A percentile compares a stretch with the other conserved stretches of the same genome.
These are phyloP conservation scores for Circinella minor DNA, from an alignment of 371 early-diverging fungal species.

Conservation along the genomic window DNA sequence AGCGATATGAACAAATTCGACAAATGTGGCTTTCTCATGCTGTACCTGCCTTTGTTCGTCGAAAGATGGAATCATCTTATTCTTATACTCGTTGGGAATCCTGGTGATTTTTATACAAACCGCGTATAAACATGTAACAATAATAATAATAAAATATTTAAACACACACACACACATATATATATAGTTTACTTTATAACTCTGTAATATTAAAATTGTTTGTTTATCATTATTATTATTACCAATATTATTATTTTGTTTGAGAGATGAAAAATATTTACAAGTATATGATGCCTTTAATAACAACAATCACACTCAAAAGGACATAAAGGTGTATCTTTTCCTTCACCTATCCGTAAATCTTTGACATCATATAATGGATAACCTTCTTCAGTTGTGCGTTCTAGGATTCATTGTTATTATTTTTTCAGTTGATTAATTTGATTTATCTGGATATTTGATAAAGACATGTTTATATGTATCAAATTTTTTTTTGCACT, in stretches of 20 bases:
- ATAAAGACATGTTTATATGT: background rate
- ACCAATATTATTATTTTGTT: too few relatives aligned
- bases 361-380: slow-evolving; percentile 57
- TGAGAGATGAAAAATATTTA: background rate
- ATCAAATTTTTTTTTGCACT: background rate
- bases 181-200: too few relatives aligned
- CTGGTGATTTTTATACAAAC: slow-evolving; percentile 24
- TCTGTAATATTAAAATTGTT: too few relatives aligned
- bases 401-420: slow-evolving; percentile 25
- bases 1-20: slow-evolving; percentile 88
- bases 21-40: slow-evolving; percentile 85
- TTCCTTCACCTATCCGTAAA: slow-evolving; percentile 43
- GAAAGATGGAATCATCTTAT: slow-evolving; percentile 76
- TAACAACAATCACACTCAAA: slow-evolving; percentile 54
- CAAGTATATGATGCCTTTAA: slow-evolving; percentile 12
- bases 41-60: slow-evolving; percentile 86
- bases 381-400: slow-evolving; percentile 57
- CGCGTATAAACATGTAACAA: background rate
- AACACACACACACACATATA: too few relatives aligned
- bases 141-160: background rate
- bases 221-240: too few relatives aligned
- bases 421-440: too few relatives aligned
- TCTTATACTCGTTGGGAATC: slow-evolving; percentile 41
- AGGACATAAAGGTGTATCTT: slow-evolving; percentile 52
- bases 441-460: too few relatives aligned